These are phyloP conservation scores for Nakazawaea populi DNA, from an alignment of 805 yeast genomes.

Conservation along the genomic window DNA sequence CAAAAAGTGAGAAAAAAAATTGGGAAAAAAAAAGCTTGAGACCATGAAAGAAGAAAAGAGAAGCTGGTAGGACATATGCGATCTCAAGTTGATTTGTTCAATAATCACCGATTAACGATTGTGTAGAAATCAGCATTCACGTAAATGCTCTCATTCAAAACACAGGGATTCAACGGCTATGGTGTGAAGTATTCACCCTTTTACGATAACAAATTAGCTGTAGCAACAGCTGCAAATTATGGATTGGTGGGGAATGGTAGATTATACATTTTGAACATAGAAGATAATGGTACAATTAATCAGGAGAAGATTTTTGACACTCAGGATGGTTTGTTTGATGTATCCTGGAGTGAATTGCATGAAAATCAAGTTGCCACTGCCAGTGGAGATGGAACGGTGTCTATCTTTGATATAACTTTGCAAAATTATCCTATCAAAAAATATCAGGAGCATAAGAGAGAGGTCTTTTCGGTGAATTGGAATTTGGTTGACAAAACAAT, in stretches of 20 bases:
- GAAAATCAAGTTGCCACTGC: conserved; percentile 82
- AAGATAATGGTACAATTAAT: conserved; percentile 54
- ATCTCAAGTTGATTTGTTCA: no score
- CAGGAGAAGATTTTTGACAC: conserved; percentile 68
- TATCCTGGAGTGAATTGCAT: conserved; percentile 86
- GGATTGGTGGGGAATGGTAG: conserved; percentile 95
- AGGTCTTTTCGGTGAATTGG: conserved; percentile 32
- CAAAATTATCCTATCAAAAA: conserved; percentile 66
- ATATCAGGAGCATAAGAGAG: conserved; percentile 64
- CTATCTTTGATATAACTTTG: conserved; percentile 70
- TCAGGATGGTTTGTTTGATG: conserved; percentile 86
- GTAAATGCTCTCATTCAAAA: conserved; percentile 64
- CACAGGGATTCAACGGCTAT: conserved; percentile 81
- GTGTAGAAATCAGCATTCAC: neutral
- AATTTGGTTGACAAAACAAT: conserved; percentile 37
- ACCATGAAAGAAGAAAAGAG: no score
- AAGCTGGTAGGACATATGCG: no score
- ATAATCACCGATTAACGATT: no score
- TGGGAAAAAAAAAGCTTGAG: no score
- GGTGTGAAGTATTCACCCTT: conserved; percentile 88
- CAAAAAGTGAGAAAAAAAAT: no score
- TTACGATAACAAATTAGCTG: conserved; percentile 83
- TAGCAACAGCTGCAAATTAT: conserved; percentile 86
- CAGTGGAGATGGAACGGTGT: conserved; percentile 86
- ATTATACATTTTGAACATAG: conserved; percentile 63